Evolutionary conservation across 306 rosid genomes (phyloP), one percentile per base, ranked within the genome.

Genomic region (Vachellia pachyceras): DNA sequence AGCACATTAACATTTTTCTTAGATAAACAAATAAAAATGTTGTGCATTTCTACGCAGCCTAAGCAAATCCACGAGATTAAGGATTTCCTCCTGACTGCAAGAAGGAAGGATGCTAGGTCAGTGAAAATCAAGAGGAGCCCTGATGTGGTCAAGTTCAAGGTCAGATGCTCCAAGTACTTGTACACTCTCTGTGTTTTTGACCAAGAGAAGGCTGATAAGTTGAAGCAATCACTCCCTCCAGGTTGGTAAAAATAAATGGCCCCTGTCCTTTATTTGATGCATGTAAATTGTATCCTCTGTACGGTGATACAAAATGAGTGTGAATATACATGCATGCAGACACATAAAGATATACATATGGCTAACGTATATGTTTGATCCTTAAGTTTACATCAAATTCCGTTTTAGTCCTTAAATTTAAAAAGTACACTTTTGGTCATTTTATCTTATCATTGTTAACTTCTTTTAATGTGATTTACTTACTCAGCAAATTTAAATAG

Each of bases 221-320:
- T 93, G 97, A 93, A 91, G 93, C 97, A 93, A 80, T 93, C 97
- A 23, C 97, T 93, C 79, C 97, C 97, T 3, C 97, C 97, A 3
- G 97, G 97, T 89, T 35, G 7, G 22, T 47, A 42, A 55, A n/a
- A 22, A 5, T 2, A n/a, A 5, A 63, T 15, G 41, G 33, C 4
- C 6, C 4, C 10, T 63, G 41, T 29, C 33, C 33, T 29, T 29
- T 29, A 29, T 29, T 29, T 29, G 33, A 29, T 29, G 33, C 33
- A 29, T 29, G 33, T 29, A 29, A 29, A 29, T 29, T 29, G 5
- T 5, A 49, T 4, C 7, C 7, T 49, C 0, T 15, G 20, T 14
- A 47, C 6, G 1, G 7, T 47, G 7, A 1, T 17, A 15, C 20
- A 15, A 17, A 15, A 1, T 4, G 33, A 1, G 54, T 47, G 18